Base-by-base conservation (phyloP, 1,139 yeast genomes). In the Pichia sp. region DNA sequence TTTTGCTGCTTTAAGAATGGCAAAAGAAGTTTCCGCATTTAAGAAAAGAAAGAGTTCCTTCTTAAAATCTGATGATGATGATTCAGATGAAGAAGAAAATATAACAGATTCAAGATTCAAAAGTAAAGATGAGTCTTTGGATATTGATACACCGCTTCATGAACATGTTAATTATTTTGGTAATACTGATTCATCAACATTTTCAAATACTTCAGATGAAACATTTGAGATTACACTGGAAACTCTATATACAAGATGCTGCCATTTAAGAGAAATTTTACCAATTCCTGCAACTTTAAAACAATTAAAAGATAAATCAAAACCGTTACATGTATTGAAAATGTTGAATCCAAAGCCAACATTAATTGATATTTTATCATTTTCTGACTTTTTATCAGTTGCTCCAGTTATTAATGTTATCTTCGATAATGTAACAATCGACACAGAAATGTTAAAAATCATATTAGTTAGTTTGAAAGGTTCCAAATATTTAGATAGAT, bases 321-420 rank as follows among this genome's bases (percentile, higher is more conserved):
- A 82, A 40, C 96, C 96, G 1, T 68, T 90, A 44, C 85, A 83
- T 50, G 82, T 82, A 8, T 68, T 90, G 53, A 85, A 87, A 59
- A 74, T 90, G 66, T 72, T 89, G 59, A 90, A 90, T 64, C 96
- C 97, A 9, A 80, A 82, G 54, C 97, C 97, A 2, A 89, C 97
- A 0, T 68, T 89, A 55, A 87, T 90, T 58, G 97, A 90, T 67
- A 79, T 89, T 9, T 73, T 88, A 49, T 86, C 97, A 4, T 88
- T 90, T 63, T 77, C 90, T 53, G 97, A 90, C 64, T 90, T 90
- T 60, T 71, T 90, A 47, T 78, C 95, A 1, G 83, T 88, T 40
- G 85, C 87, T 0, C 95, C 96, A 1, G 82, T 90, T 36, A 79
- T 80, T 50, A 81, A 85, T 2, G 74, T 90, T 6, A 79, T 85